phyloP scores from a whole-genome alignment of 805 yeast species.

The Candida peoriensis region DNA sequence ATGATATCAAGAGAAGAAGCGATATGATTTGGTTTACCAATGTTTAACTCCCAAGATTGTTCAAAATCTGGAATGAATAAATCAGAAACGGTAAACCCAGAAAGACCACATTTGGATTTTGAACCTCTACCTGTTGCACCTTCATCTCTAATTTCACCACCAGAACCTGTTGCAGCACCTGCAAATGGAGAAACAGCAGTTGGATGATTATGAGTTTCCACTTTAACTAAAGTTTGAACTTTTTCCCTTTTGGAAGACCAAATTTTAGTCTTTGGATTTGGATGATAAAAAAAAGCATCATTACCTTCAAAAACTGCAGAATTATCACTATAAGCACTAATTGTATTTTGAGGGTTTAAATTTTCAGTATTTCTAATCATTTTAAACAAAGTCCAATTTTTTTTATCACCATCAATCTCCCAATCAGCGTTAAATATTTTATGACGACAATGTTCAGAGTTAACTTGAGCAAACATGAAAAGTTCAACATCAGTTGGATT shows the following conservation, averaged over 20 bases:
- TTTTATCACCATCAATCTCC: conserved; percentile 82
- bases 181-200: conserved; percentile 99
- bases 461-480: conserved; percentile 99
- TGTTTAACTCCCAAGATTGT: conserved; percentile 91
- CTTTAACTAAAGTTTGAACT: conserved; percentile 88
- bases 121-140: conserved; percentile 99
- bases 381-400: conserved; percentile 74
- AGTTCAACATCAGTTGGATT: conserved; percentile 97
- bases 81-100: conserved; percentile 92
- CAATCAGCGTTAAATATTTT: conserved; percentile 98
- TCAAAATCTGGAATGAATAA: conserved; percentile 74
- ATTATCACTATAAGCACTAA: conserved; percentile 94
- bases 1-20: conserved; percentile 91
- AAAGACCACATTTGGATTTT: conserved; percentile 90
- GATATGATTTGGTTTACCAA: conserved; percentile 91
- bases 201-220: conserved; percentile 98
- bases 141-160: conserved; percentile 99
- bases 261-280: conserved; percentile 62
- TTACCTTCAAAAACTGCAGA: conserved; percentile 94
- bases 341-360: conserved; percentile 71
- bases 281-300: conserved; percentile 71
- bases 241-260: conserved; percentile 75
- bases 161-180: conserved; percentile 99
- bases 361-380: conserved; percentile 95
- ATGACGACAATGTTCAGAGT: conserved; percentile 99